Percentiles rank a stretch among this genome's conserved stretches.
phyloP scores from a whole-genome alignment of 2,329 filamentous ascomycete species.

The Furcasterigmium furcatum region DNA sequence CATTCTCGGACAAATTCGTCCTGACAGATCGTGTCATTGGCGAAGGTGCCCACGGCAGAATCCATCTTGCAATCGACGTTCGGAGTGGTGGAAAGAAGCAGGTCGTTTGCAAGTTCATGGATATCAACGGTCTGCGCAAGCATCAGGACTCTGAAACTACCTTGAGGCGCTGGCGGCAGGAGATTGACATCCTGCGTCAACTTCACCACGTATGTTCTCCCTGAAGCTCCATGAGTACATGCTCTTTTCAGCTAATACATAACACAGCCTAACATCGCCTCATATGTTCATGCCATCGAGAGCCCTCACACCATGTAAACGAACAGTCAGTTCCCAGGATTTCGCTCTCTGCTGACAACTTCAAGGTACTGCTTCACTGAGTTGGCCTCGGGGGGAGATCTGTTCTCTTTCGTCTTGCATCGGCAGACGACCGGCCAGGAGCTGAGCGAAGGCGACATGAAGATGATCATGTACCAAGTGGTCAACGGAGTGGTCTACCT shows the following conservation, averaged over 20 bases:
- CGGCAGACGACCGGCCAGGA: conserved; percentile 14
- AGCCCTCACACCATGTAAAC: conserved; percentile 45
- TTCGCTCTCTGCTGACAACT: conserved; percentile 1
- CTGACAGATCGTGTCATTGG: conserved; percentile 32
- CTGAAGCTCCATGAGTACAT: too few relatives aligned
- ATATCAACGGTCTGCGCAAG: conserved; percentile 32
- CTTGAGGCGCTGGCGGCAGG: conserved; percentile 37
- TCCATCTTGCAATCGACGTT: conserved; percentile 40
- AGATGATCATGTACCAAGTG: conserved; percentile 45
- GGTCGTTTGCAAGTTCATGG: conserved; percentile 66
- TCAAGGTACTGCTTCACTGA: conserved; percentile 55
- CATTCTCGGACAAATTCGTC: conserved; percentile 27
- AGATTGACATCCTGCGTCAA: conserved; percentile 49
- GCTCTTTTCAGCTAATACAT: conserved; percentile 12
- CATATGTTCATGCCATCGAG: conserved; percentile 46
- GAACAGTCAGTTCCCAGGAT: too few relatives aligned
- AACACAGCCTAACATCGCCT: conserved; percentile 52
- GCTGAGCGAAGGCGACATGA: conserved; percentile 36
- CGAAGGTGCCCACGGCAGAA: conserved; percentile 30
- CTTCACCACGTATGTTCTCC: conserved; percentile 46
- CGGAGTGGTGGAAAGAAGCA: conserved; percentile 46
- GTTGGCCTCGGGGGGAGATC: conserved; percentile 51
- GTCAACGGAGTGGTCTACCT: conserved; percentile 42
- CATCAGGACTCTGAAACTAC: background rate
- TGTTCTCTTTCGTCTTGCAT: conserved; percentile 44